Evolutionary conservation across 495 filamentous ascomycete species (phyloP).

Genomic region (Daldinia decipiens): DNA sequence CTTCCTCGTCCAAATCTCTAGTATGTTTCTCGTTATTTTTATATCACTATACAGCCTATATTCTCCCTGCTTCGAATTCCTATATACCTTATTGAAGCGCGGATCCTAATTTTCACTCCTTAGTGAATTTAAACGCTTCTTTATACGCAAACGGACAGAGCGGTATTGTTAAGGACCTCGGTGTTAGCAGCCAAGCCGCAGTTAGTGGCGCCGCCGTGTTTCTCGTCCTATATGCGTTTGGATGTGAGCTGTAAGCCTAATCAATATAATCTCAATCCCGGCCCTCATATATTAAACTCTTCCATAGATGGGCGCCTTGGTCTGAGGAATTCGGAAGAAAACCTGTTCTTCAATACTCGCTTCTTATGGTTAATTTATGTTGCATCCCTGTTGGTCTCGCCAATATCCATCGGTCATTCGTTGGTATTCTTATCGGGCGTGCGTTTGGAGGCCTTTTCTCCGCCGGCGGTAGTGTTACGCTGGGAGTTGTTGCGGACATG

Average conservation of each 20-base stretch:
- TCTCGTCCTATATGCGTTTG: conserved; percentile 78
- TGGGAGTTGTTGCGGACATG: conserved; percentile 86
- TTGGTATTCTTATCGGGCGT: conserved; percentile 71
- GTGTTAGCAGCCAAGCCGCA: conserved; percentile 70
- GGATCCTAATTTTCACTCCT: conserved; percentile 12
- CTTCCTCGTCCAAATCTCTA: conserved; percentile 79
- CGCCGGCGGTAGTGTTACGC: conserved; percentile 81
- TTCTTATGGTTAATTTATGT: conserved; percentile 80
- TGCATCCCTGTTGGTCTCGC: conserved; percentile 77
- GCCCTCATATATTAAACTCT: neutral
- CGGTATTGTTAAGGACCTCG: conserved; percentile 69
- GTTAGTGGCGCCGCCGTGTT: conserved; percentile 77
- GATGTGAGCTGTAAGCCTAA: conserved; percentile 69
- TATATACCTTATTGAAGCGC: neutral
- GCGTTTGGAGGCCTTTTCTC: conserved; percentile 76
- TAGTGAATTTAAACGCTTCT: conserved; percentile 81
- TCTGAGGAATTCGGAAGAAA: conserved; percentile 79
- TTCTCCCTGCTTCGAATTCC: neutral
- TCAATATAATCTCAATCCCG: neutral
- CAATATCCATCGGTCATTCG: conserved; percentile 66
- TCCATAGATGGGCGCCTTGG: conserved; percentile 76
- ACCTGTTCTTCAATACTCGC: conserved; percentile 73
- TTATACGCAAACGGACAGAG: conserved; percentile 73
- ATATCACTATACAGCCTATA: conserved; percentile 62
- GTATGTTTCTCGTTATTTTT: conserved; percentile 43